These are phyloP conservation scores for Mucor irregularis DNA, from an alignment of 371 early-diverging fungal genomes.

Conservation along the genomic window DNA sequence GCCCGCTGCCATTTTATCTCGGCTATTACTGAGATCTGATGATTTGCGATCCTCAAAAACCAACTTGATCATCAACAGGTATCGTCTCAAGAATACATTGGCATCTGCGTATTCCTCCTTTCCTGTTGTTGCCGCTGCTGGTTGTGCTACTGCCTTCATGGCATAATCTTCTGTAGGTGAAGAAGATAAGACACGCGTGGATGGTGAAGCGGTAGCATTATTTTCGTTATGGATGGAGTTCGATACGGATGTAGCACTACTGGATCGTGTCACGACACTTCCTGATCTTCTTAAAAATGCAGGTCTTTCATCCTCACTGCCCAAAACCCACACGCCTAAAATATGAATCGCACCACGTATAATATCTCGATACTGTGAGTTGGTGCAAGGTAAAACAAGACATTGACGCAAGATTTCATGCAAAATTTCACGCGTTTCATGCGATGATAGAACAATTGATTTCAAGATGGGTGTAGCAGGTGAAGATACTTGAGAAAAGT, in stretches of 20 bases:
- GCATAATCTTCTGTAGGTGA: conserved; percentile 16
- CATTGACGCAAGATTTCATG: conserved; percentile 79
- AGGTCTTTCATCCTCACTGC: conserved; percentile 69
- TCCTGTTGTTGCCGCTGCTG: conserved; percentile 2
- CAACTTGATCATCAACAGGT: conserved; percentile 55
- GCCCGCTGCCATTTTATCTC: conserved; percentile 15
- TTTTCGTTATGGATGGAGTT: conserved; percentile 6
- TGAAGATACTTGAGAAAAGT: conserved; percentile 49
- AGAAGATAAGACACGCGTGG: conserved; percentile 1
- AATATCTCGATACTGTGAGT: conserved; percentile 62
- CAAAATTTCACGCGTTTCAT: conserved; percentile 71
- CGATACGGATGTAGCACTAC: conserved; percentile 36
- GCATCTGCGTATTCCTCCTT: conserved; percentile 41
- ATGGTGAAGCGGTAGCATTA: background rate
- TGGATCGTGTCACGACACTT: conserved; percentile 39
- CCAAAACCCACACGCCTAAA: conserved; percentile 72
- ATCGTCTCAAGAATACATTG: conserved; percentile 60
- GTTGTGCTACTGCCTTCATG: background rate
- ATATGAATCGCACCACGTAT: conserved; percentile 71
- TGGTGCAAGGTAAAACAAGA: conserved; percentile 58
- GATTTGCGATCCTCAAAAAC: conserved; percentile 45
- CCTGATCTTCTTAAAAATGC: conserved; percentile 55
- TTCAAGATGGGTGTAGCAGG: conserved; percentile 70
- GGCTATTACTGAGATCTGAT: background rate
- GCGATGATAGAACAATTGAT: conserved; percentile 65